Percentiles rank a stretch among this genome's conserved stretches.
Evolutionary conservation across 2,329 filamentous ascomycete genomes (phyloP).

Genomic region (Diaporthe ilicicola): DNA sequence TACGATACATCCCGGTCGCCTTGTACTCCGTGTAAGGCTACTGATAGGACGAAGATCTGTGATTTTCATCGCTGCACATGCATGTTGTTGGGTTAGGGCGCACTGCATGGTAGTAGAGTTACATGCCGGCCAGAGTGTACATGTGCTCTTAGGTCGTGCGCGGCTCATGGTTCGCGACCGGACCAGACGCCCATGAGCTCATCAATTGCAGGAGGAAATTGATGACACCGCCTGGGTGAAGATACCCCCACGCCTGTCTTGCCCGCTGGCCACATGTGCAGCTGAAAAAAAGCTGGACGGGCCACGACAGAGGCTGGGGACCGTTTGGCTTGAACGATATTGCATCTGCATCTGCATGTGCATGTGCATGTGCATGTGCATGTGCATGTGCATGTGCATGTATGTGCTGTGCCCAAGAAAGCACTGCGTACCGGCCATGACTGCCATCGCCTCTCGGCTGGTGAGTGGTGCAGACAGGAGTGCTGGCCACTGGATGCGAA

Average conservation of each 20-base stretch:
- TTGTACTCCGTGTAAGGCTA: background rate
- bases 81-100: background rate
- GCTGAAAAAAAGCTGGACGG: background rate
- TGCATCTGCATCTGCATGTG: background rate
- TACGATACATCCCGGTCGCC: background rate
- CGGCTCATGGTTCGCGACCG: background rate
- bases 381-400: no score
- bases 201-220: background rate
- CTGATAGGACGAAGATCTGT: constrained; percentile 6
- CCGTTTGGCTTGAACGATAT: background rate
- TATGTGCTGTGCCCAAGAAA: background rate
- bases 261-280: background rate
- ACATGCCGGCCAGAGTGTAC: background rate
- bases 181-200: background rate
- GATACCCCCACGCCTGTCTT: background rate
- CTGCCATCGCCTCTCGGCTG: background rate
- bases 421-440: background rate
- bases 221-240: background rate
- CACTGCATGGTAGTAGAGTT: background rate
- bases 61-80: background rate
- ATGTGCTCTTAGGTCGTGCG: background rate
- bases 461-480: background rate
- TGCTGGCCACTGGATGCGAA: background rate
- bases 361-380: no score
- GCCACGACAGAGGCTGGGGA: background rate